A percentile compares a stretch with the other conserved stretches of the same genome.
Conservation (phyloP, 108 stramenopile genomes). For the Conticribra guillardii region DNA sequence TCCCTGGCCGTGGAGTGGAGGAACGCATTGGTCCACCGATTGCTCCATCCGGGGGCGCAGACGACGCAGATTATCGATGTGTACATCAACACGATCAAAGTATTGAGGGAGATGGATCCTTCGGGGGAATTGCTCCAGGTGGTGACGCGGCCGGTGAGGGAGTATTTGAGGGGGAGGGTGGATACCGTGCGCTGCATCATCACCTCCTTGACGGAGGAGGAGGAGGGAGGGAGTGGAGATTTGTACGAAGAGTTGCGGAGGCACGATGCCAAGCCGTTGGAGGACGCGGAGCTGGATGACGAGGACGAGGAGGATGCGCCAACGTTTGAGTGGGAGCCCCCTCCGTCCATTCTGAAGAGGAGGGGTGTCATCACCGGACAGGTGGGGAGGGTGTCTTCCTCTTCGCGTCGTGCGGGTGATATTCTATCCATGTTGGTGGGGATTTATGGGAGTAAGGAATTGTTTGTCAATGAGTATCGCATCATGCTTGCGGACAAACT, state of each 20-base stretch:
- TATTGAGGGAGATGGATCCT: slow-evolving; percentile 84
- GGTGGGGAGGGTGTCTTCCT: slow-evolving; percentile 40
- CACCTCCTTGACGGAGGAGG: slow-evolving; percentile 93
- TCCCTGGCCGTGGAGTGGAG: slow-evolving; percentile 56
- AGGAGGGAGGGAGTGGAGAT: slow-evolving; percentile 87
- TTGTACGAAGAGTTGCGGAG: slow-evolving; percentile 94
- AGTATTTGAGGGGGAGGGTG: slow-evolving; percentile 76
- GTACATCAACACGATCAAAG: slow-evolving; percentile 93
- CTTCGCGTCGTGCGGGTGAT: slow-evolving; percentile 62
- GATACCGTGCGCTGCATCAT: slow-evolving; percentile 98
- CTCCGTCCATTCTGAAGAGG: slow-evolving; percentile 71
- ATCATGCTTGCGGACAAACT: slow-evolving; percentile 97
- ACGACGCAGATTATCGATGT: slow-evolving; percentile 96
- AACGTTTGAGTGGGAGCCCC: slow-evolving; percentile 75
- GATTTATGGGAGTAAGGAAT: slow-evolving; percentile 97
- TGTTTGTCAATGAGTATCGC: slow-evolving; percentile 97
- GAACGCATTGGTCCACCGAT: slow-evolving; percentile 64
- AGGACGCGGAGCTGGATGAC: slow-evolving; percentile 66
- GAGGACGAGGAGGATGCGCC: slow-evolving; percentile 77
- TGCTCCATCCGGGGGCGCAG: slow-evolving; percentile 95
- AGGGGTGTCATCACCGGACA: slow-evolving; percentile 54
- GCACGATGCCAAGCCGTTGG: slow-evolving; percentile 83
- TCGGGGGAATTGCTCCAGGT: slow-evolving; percentile 84
- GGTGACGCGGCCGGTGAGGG: slow-evolving; percentile 89
- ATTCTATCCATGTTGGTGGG: slow-evolving; percentile 96